A percentile compares a stretch with the other conserved stretches of the same genome.
Conservation (phyloP, 2,329 filamentous ascomycete genomes). For the Zymoseptoria brevis region DNA sequence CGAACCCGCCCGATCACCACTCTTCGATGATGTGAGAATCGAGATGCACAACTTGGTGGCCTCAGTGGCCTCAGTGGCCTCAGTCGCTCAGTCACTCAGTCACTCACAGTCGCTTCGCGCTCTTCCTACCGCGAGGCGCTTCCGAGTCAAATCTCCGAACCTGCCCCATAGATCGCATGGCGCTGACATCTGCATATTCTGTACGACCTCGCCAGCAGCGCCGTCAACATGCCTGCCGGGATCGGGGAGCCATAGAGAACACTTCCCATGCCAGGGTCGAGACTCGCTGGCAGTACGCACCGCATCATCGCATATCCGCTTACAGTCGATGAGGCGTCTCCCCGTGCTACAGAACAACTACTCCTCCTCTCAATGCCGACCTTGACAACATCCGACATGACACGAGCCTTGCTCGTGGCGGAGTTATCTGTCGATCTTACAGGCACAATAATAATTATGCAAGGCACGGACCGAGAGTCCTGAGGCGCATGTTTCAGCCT, state of each 20-base stretch:
- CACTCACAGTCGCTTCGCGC: background rate
- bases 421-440: background rate
- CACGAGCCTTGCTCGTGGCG: background rate
- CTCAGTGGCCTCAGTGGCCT: no score
- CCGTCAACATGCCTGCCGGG: background rate
- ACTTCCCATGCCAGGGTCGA: no score
- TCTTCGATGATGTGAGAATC: background rate
- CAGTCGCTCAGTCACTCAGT: background rate
- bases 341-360: background rate
- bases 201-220: background rate
- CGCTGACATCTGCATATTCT: slow-evolving; percentile 9
- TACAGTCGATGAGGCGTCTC: background rate
- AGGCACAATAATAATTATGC: background rate
- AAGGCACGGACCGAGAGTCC: background rate
- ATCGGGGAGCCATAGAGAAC: background rate
- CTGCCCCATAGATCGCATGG: slow-evolving; percentile 12
- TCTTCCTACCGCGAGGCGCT: no score
- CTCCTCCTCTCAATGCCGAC: background rate
- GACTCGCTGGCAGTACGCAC: background rate
- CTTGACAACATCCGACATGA: no score
- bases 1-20: background rate
- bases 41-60: slow-evolving; percentile 1
- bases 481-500: background rate
- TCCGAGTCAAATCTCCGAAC: background rate
- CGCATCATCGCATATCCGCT: background rate